Evolutionary conservation across 208 protist species (phyloP).

Genomic region (Crithidia brevicula): DNA sequence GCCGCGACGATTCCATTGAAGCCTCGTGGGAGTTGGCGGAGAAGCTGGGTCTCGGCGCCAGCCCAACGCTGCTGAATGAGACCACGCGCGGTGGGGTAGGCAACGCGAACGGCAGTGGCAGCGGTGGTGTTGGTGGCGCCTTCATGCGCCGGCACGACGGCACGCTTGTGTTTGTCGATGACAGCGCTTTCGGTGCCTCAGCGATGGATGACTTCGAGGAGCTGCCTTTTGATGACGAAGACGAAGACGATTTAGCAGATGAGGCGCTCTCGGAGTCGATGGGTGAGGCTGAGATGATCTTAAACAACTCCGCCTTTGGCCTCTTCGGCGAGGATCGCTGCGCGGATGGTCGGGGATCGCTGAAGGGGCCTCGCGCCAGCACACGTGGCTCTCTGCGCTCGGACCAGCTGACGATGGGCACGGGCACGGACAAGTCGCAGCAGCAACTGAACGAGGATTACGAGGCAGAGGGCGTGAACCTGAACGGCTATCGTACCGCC

Average conservation of each 20-base stretch:
- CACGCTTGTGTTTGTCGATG: slow-evolving; percentile 20
- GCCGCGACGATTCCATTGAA: slow-evolving; percentile 7
- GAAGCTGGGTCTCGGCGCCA: slow-evolving; percentile 9
- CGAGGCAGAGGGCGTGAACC: neutral
- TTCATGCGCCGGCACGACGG: slow-evolving; percentile 30
- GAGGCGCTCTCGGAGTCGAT: neutral
- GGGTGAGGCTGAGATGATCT: neutral
- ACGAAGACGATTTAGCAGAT: slow-evolving; percentile 4
- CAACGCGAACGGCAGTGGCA: neutral
- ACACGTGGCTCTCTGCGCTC: neutral
- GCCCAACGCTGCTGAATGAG: neutral
- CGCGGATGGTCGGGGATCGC: neutral
- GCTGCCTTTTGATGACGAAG: slow-evolving; percentile 10
- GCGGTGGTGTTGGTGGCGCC: neutral
- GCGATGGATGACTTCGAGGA: neutral
- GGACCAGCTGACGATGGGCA: neutral
- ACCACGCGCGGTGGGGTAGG: neutral
- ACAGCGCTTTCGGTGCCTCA: neutral
- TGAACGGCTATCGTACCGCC: slow-evolving; percentile 27
- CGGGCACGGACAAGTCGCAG: neutral
- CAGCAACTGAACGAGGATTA: slow-evolving; percentile 5
- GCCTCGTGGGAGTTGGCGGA: slow-evolving; percentile 22
- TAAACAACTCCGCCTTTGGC: slow-evolving; percentile 12
- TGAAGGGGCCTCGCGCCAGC: neutral
- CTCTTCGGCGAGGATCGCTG: slow-evolving; percentile 6